Evolutionary conservation across 2,329 filamentous ascomycete genomes (phyloP), one percentile per base, ranked within the genome.

Genomic region (Calonectria fujianensis): DNA sequence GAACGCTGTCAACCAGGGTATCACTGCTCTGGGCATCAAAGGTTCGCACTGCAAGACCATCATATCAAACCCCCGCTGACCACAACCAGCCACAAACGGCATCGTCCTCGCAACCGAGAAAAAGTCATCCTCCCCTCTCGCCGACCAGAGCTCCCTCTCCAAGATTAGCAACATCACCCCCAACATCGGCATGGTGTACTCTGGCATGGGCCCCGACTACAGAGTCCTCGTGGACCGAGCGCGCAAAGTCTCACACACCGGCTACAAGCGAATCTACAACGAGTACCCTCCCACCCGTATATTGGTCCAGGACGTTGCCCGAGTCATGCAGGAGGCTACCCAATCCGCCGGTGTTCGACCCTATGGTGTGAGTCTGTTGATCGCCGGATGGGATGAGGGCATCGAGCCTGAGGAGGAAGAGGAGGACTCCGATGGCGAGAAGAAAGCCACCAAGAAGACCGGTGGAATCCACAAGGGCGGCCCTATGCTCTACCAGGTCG

Each of bases 251-350:
- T 98, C 96, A 72, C 97, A 99, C 89, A 98, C 97, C 63, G 94
- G 93, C 86, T 99, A 99, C 93, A 99, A 99, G 92, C 95, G 97
- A 86, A 96, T 99, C 89, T 99, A 99, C 91, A 99, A 99, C 88
- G 97, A 99, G 89, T 99, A 99, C 89, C 97, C 97, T n/a, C 97
- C 97, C 8, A 99, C 97, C 72, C 93, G 97, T 86, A 99, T 99
- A 94, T 92, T 99, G 88, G 97, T 99, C 72, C 97, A 99, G 88
- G 97, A 99, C 83, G 96, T 99, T 73, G 97, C 97, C 74, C 92
- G 96, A 78, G 96, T 98, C 80, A 98, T 99, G 94, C 97, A 99
- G 88, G 97, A 99, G 88, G 97, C 97, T 75, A 99, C 97, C 75
- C 97, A 99, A 87, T 98, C 95, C 50, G 97, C 97, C 84, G 97